These are phyloP conservation scores for Kazachstania bromeliacearum DNA, from an alignment of 805 yeast genomes.

Conservation along the genomic window DNA sequence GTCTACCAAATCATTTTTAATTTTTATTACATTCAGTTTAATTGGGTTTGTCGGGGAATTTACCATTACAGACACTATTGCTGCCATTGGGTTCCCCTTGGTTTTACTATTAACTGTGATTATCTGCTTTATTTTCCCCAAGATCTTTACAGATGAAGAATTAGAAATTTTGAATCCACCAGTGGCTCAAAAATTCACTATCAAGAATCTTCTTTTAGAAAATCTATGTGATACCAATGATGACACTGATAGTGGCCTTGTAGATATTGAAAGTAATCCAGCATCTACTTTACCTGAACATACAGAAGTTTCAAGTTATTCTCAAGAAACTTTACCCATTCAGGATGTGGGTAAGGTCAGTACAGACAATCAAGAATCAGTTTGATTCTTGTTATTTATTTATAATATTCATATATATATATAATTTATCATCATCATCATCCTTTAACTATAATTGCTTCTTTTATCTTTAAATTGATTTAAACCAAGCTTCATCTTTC, in stretches of 20 bases:
- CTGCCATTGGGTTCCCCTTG: slow-evolving; percentile 92
- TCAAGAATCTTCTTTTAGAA: slow-evolving; percentile 34
- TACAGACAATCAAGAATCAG: too few species aligned
- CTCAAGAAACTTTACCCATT: too few species aligned
- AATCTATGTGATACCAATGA: slow-evolving; percentile 8
- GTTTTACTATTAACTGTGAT: slow-evolving; percentile 61
- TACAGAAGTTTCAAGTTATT: too few species aligned
- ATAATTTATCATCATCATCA: neutral
- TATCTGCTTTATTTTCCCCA: slow-evolving; percentile 53
- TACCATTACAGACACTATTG: slow-evolving; percentile 75
- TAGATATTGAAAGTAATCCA: neutral
- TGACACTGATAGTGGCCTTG: neutral
- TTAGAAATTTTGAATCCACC: slow-evolving; percentile 55
- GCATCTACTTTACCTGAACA: too few species aligned
- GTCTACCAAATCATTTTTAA: slow-evolving; percentile 32
- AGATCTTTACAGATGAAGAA: slow-evolving; percentile 51
- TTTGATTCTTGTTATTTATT: too few species aligned
- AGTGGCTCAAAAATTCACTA: slow-evolving; percentile 47
- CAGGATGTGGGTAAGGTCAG: too few species aligned
- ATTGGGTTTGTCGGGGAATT: slow-evolving; percentile 72
- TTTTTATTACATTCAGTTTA: slow-evolving; percentile 50
- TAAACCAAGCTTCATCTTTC: slow-evolving; percentile 27
- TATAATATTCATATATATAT: too few species aligned
- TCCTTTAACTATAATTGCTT: too few species aligned
- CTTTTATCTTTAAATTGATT: too few species aligned